Evolutionary conservation across 2,329 filamentous ascomycete genomes (phyloP), one percentile per base, ranked within the genome.

Genomic region (Fusarium oligoseptatum): DNA sequence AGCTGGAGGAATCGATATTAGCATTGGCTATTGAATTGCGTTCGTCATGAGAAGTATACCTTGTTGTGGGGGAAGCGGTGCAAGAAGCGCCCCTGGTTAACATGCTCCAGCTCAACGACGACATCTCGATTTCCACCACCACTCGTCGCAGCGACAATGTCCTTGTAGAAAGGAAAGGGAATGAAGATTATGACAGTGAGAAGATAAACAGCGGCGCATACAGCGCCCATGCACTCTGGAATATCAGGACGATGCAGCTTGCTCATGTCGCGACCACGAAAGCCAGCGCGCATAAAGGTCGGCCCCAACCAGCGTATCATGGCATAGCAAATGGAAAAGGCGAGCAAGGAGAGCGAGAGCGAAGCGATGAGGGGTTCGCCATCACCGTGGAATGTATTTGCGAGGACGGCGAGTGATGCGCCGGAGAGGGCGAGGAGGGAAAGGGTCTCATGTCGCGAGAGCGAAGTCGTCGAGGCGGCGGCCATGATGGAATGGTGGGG

Each of bases 121-220:
- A 97, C 91, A 84, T 98, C 96, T 74, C 94, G 89, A 83, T 98
- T 98, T 58, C 95, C 95, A 73, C 95, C 95, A 73, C 95, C 97
- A 75, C 95, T 97, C 22, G 97, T 98, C 43, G 95, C 95, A 17
- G 95, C 94, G 29, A 98, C 95, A 76, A 99, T 97, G 82, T 98
- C 96, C 84, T 98, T 97, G 87, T 98, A 98, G 83, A 99, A 98
- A 1, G 95, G 94, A 83, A 98, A 98, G 0, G 97, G 97, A 68
- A 98, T 95, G 82, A 99, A 99, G 72, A 95, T 86, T 76, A 98
- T 97, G 76, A 98, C 89, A 60, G 92, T 90, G 75, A 99, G 88
- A 50, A 99, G 88, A 84, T 98, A 98, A 29, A 98, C 95, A 75
- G 97, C 91, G 10, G 96, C 97, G 81, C 94, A 97, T 29, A 99